Percentiles rank a stretch among this genome's conserved stretches.
Conservation (phyloP, 228 moss, liverwort and hornwort species). For the Sphagnum magellanicum region DNA sequence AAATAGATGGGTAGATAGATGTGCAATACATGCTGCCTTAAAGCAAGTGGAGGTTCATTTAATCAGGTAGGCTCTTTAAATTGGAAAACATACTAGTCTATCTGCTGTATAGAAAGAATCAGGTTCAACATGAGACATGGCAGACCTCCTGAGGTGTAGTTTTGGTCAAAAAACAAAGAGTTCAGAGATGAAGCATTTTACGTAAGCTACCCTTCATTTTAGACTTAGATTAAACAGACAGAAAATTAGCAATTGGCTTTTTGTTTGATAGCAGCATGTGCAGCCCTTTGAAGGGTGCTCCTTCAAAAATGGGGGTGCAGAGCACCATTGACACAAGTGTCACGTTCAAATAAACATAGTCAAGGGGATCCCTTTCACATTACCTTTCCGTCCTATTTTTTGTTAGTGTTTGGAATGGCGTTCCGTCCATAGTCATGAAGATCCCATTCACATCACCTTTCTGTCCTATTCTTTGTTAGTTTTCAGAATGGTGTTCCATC, state of each 20-base stretch:
- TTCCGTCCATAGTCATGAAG: no score
- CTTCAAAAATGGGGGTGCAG: conserved; percentile 7
- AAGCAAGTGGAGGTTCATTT: conserved; percentile 2
- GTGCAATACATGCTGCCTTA: background rate
- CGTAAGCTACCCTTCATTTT: conserved; percentile 12
- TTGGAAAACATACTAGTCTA: conserved; percentile 1
- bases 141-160: conserved; percentile 2
- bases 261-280: conserved; percentile 8
- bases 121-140: conserved; percentile 5
- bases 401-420: no score
- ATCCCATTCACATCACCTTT: no score
- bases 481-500: no score
- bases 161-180: background rate
- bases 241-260: background rate
- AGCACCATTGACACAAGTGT: conserved; percentile 13
- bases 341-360: conserved; percentile 8
- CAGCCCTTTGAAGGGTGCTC: conserved; percentile 9
- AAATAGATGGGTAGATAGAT: conserved; percentile 3
- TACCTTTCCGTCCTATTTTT: no score
- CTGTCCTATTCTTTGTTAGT: no score
- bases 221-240: conserved; percentile 6
- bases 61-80: conserved; percentile 1
- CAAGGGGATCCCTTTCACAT: no score
- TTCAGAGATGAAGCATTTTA: background rate
- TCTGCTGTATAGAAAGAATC: conserved; percentile 4